Percentiles rank a stretch among this genome's conserved stretches.
These are phyloP conservation scores for Kitagawia praeruptora DNA, from an alignment of 129 eudicot genomes.

Conservation along the genomic window DNA sequence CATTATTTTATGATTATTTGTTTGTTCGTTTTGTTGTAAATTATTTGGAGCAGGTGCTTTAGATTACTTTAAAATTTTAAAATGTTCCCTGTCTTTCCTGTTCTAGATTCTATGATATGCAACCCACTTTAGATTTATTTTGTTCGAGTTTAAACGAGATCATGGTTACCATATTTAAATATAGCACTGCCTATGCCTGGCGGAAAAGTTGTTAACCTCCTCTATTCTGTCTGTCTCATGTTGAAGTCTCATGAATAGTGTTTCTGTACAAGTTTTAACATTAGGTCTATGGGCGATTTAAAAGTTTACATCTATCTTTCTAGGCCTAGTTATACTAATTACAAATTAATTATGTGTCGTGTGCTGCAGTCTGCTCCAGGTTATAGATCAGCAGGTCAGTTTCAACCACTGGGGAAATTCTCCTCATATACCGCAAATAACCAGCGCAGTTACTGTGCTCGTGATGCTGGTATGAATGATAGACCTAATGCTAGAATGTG, in stretches of 20 bases:
- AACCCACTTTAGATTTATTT: not conserved
- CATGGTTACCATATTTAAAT: not conserved
- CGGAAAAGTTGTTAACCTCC: not conserved
- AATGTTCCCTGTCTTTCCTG: not conserved
- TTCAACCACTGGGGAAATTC: conserved; percentile 33
- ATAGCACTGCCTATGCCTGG: not conserved
- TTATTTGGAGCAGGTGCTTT: not conserved
- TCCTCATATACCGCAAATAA: conserved; percentile 39
- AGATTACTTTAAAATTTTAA: too few relatives aligned
- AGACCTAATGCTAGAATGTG: conserved; percentile 42
- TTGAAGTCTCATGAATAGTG: not conserved
- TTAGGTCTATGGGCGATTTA: not conserved
- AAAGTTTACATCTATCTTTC: not conserved
- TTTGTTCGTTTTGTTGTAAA: not conserved
- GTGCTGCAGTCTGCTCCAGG: conserved; percentile 48
- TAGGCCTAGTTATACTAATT: not conserved
- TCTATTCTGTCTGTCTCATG: not conserved
- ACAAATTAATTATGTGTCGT: not conserved
- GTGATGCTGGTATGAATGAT: conserved; percentile 35
- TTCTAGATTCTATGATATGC: not conserved
- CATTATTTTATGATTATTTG: not conserved
- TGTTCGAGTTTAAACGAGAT: not conserved
- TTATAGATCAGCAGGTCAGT: conserved; percentile 41
- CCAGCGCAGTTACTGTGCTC: conserved; percentile 38
- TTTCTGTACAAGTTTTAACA: not conserved